phyloP scores from a whole-genome alignment of 1,284 basidiomycete species.

The Malassezia brasiliensis region DNA sequence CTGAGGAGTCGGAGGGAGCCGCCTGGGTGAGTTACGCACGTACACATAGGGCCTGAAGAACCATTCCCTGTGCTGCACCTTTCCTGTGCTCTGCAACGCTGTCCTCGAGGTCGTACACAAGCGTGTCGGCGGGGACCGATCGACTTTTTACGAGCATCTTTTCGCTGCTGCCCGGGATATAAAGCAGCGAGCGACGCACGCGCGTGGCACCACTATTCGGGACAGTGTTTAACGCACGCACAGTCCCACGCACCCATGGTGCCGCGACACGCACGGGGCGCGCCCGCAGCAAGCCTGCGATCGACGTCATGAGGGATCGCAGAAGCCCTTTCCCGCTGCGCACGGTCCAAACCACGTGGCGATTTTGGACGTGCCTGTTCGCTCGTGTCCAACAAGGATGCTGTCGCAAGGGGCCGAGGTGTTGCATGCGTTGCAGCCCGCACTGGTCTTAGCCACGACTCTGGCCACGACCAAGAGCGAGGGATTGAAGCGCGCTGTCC shows the following conservation, averaged over 20 bases:
- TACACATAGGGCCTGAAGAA: conserved; percentile 33
- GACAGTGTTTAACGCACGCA: not conserved
- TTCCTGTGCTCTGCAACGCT: conserved; percentile 42
- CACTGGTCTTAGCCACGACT: not conserved
- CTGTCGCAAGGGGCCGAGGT: not conserved
- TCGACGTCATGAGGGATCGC: no score
- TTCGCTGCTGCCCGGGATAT: conserved; percentile 41
- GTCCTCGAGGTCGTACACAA: conserved; percentile 45
- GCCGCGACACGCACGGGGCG: no score
- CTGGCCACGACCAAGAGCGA: not conserved
- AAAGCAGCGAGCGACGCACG: conserved; percentile 22
- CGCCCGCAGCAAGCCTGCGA: no score
- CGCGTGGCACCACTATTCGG: not conserved
- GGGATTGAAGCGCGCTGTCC: not conserved
- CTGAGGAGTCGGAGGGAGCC: conserved; percentile 21
- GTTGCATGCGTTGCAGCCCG: not conserved
- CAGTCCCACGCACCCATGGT: no score
- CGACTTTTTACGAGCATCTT: conserved; percentile 41
- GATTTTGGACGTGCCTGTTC: not conserved
- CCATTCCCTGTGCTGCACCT: conserved; percentile 32
- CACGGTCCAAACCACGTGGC: not conserved
- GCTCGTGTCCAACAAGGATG: not conserved
- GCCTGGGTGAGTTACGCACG: conserved; percentile 11
- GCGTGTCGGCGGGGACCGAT: conserved; percentile 25
- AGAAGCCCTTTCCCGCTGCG: not conserved